Conservation (phyloP, 2,329 filamentous ascomycete species). For the Aspergillus piperis region DNA sequence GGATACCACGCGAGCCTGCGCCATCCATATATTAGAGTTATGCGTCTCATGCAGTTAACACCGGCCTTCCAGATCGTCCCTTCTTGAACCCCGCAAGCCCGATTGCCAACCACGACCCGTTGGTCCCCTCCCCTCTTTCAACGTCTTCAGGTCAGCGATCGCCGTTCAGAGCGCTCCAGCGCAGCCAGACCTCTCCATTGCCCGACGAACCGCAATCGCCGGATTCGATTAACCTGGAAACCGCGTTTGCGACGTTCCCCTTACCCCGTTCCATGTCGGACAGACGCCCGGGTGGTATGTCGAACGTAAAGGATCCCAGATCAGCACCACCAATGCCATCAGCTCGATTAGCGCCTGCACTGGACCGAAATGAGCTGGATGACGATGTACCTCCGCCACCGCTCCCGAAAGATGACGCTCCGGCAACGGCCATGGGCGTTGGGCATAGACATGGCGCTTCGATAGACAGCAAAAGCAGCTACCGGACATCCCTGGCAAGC, state of each 20-base stretch:
- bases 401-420: constrained; percentile 13
- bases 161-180: constrained; percentile 38
- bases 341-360: constrained; percentile 13
- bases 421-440: not conserved
- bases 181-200: constrained; percentile 44
- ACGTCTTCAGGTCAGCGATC: constrained; percentile 52
- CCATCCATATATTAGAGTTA: not conserved
- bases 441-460: constrained; percentile 30
- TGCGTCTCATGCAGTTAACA: constrained; percentile 5
- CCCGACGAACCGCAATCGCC: constrained; percentile 46
- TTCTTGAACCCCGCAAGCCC: constrained; percentile 58
- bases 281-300: constrained; percentile 25
- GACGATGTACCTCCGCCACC: constrained; percentile 12
- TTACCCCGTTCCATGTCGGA: constrained; percentile 37
- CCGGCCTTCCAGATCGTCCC: constrained; percentile 37
- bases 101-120: constrained; percentile 60
- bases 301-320: constrained; percentile 21
- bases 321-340: constrained; percentile 25
- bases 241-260: constrained; percentile 57
- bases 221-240: constrained; percentile 52
- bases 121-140: constrained; percentile 64
- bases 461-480: constrained; percentile 41
- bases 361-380: constrained; percentile 10
- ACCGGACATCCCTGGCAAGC: constrained; percentile 44
- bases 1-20: not conserved